Evolutionary conservation across 768 basidiomycete species (phyloP), one percentile per base, ranked within the genome.

Genomic region (Pleurotus pulmonarius): DNA sequence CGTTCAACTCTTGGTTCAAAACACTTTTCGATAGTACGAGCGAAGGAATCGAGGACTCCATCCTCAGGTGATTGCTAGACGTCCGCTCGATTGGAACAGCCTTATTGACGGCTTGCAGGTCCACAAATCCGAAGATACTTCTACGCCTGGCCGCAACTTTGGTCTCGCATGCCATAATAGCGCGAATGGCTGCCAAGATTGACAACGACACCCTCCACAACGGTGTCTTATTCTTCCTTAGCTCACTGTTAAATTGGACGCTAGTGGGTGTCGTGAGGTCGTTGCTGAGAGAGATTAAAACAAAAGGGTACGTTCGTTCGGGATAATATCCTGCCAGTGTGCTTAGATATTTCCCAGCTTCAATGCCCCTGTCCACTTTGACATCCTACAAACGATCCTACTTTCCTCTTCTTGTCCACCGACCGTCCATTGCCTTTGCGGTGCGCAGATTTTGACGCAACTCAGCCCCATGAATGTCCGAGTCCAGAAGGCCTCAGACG

Each of bases 31-130:
- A 91, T 64, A 83, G 74, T 48, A 75, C 73, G 58, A 90, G 83
- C 60, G 91, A 92, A 66, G 91, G 91, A 1, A 92, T 93, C 24
- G 91, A 92, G 61, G 91, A 93, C 62, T 84, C 80, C 12, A 88
- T 90, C 55, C 71, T 88, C 22, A 75, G 85, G 86, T 85, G 68
- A 61, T 56, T 49, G 11, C 39, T 37, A 26, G 6, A 39, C 20
- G 11, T 47, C 24, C 25, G n/a, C 29, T 6, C 15, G 6, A n/a
- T 29, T 41, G 25, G 6, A 41, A 49, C n/a, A 49, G 29, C 8
- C 26, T 18, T 45, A 18, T 55, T 39, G n/a, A 25, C 37, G 22
- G 4, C 11, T 55, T 13, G 15, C 61, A 92, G 89, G 56, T 81
- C 86, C 6, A 92, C 88, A 3, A 82, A 83, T 56, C 90, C 87